Percentiles rank a stretch among this genome's conserved stretches.
Conservation (phyloP, 768 basidiomycete species). For the Gautieria morchelliformis region DNA sequence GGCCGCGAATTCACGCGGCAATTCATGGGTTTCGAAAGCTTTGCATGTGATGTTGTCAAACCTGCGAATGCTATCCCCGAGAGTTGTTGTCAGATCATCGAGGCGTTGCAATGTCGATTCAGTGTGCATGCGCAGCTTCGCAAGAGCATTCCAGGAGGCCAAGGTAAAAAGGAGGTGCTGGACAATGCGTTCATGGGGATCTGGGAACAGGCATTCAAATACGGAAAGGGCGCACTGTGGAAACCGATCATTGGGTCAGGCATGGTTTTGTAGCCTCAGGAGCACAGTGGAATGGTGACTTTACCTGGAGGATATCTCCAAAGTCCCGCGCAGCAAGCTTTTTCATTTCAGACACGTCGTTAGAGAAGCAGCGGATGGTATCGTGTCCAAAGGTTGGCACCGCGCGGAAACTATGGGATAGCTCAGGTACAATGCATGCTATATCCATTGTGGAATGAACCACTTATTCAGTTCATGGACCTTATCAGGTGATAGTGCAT, state of each 20-base stretch:
- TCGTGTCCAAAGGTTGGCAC: too few species aligned
- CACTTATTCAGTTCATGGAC: too few species aligned
- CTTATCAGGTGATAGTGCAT: conserved; percentile 12
- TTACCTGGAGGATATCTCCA: too few species aligned
- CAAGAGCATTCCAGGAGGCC: conserved; percentile 28
- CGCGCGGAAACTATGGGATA: conserved; percentile 26
- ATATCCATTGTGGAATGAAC: background rate
- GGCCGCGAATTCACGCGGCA: too few species aligned
- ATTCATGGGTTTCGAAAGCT: too few species aligned
- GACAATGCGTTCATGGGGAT: too few species aligned
- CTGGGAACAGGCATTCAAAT: conserved; percentile 23
- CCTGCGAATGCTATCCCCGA: background rate
- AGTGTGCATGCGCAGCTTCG: conserved; percentile 32
- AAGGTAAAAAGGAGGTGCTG: too few species aligned
- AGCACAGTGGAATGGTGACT: conserved; percentile 34
- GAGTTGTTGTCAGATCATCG: background rate
- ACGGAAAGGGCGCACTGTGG: too few species aligned
- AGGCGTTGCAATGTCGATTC: conserved; percentile 26
- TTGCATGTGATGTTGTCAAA: too few species aligned
- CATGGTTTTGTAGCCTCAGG: too few species aligned
- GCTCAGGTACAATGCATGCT: background rate
- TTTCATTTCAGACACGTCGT: conserved; percentile 29
- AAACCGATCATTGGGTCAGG: too few species aligned
- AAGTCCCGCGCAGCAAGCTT: conserved; percentile 30
- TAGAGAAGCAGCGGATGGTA: too few species aligned